phyloP scores from a whole-genome alignment of 108 stramenopile genomes.

The Pseudonitzschia multiseries region DNA sequence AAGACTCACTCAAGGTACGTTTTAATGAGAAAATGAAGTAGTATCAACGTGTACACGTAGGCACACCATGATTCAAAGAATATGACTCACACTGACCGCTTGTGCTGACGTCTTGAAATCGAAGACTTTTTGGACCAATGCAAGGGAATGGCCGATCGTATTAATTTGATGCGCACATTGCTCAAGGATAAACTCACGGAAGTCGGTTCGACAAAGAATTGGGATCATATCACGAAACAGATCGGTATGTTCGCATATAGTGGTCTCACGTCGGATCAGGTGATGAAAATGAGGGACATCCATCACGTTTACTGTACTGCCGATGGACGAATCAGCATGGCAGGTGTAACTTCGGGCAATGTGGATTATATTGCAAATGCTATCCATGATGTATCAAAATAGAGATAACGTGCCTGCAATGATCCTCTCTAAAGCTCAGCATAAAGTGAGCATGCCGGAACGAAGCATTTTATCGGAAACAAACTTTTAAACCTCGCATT shows the following conservation, averaged over 20 bases:
- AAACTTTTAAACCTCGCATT: neutral
- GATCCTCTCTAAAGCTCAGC: neutral
- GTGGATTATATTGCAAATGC: constrained; percentile 94
- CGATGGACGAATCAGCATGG: constrained; percentile 99
- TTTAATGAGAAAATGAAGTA: neutral
- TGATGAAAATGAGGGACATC: constrained; percentile 80
- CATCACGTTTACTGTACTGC: constrained; percentile 97
- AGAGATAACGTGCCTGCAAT: neutral
- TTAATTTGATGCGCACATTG: constrained; percentile 82
- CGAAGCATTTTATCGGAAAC: neutral
- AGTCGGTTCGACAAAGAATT: constrained; percentile 77
- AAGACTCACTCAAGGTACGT: constrained; percentile 47
- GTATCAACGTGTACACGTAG: neutral
- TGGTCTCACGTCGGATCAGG: constrained; percentile 93
- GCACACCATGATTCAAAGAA: too few species aligned
- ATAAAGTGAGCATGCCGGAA: neutral
- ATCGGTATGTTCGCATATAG: constrained; percentile 97
- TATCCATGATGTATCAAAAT: constrained; percentile 92
- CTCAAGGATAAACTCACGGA: constrained; percentile 78
- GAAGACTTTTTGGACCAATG: constrained; percentile 89
- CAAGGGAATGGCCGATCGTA: constrained; percentile 97
- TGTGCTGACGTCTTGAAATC: neutral
- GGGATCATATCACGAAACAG: constrained; percentile 98
- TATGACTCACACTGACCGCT: neutral
- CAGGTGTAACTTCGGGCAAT: constrained; percentile 95